Conservation (phyloP, 257 asterid genomes). For the Solanum paucissectum region DNA sequence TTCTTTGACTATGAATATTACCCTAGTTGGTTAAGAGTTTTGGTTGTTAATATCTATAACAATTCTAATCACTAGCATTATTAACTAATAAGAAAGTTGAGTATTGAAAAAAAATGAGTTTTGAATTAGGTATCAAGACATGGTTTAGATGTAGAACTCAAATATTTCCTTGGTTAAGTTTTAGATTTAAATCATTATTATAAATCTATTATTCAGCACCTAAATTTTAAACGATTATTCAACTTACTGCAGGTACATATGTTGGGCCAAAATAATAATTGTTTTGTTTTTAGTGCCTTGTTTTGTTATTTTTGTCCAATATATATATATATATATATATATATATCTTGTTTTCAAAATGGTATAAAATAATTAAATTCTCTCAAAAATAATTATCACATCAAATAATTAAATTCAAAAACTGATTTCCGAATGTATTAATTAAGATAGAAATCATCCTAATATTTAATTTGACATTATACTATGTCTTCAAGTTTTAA, state of each 20-base stretch:
- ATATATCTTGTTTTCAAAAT: background rate
- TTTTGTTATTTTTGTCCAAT: background rate
- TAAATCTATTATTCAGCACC: background rate
- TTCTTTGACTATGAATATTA: background rate
- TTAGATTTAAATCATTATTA: background rate
- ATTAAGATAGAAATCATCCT: background rate
- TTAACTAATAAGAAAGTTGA: background rate
- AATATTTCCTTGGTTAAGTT: background rate
- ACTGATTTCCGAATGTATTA: background rate
- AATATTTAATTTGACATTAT: background rate
- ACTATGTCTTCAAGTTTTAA: background rate
- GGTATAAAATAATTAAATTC: background rate
- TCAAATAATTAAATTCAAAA: background rate
- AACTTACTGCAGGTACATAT: background rate
- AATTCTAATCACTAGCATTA: background rate
- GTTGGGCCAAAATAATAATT: background rate
- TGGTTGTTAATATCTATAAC: background rate
- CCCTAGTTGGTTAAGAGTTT: background rate
- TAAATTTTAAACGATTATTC: background rate
- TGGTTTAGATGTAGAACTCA: background rate
- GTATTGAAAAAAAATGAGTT: background rate
- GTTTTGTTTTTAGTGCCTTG: background rate
- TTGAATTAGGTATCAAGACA: background rate
- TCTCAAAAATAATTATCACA: background rate
- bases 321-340: background rate